Conservation (phyloP, 2,329 filamentous ascomycete genomes). For the Botrytis pseudocinerea region DNA sequence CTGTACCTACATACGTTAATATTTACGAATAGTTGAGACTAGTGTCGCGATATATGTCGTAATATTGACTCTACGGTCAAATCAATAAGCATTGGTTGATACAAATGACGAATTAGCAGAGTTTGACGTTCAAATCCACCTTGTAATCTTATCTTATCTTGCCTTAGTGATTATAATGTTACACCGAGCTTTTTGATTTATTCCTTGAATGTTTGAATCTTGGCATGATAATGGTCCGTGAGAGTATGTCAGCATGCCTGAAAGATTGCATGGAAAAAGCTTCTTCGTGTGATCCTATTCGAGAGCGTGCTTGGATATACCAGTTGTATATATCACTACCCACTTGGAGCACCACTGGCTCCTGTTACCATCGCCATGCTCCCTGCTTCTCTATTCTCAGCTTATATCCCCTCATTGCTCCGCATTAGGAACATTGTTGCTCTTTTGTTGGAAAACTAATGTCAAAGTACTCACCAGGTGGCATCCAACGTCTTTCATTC, state of each 20-base stretch:
- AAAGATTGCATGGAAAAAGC: neutral
- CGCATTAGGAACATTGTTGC: neutral
- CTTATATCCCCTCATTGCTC: neutral
- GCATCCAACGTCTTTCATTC: too few species aligned
- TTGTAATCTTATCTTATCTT: neutral
- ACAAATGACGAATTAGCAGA: neutral
- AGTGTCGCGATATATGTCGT: neutral
- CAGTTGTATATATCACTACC: neutral
- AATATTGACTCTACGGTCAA: neutral
- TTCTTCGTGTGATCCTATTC: neutral
- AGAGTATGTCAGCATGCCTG: neutral
- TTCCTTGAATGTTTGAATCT: neutral
- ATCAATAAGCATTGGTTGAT: neutral
- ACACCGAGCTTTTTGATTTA: neutral
- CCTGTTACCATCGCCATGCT: neutral
- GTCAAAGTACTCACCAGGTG: neutral
- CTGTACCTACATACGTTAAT: neutral
- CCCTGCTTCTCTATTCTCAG: neutral
- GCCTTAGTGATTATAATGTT: neutral
- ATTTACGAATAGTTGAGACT: neutral
- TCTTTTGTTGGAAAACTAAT: neutral
- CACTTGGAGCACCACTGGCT: too few species aligned
- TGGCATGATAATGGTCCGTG: neutral
- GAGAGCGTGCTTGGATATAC: neutral
- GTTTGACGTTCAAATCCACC: neutral